A percentile compares a stretch with the other conserved stretches of the same genome.
These are phyloP conservation scores for Epichloe amarillans DNA, from an alignment of 2,329 filamentous ascomycete genomes.

Conservation along the genomic window DNA sequence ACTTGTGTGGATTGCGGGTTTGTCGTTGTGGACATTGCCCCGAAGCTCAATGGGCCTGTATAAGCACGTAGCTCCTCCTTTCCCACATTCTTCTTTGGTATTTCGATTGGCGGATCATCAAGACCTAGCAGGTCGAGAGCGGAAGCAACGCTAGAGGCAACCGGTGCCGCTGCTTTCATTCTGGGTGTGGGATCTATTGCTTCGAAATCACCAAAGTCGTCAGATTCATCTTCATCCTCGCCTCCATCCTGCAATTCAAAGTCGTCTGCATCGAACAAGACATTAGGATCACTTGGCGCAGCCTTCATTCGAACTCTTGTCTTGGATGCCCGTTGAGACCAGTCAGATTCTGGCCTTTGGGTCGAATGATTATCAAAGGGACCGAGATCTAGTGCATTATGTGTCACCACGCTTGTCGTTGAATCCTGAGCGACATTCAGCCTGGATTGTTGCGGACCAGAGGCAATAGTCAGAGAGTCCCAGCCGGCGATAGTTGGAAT, in stretches of 20 bases:
- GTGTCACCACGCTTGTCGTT: not conserved
- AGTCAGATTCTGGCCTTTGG: slow-evolving; percentile 8
- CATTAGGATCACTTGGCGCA: slow-evolving; percentile 29
- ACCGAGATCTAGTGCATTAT: not conserved
- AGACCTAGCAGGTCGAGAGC: slow-evolving; percentile 28
- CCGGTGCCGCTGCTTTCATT: not conserved
- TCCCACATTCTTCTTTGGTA: not conserved
- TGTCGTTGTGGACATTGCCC: slow-evolving; percentile 15
- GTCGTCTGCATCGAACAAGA: slow-evolving; percentile 54
- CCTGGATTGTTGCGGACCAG: not conserved
- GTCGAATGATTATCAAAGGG: not conserved
- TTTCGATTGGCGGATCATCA: slow-evolving; percentile 16
- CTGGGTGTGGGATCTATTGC: slow-evolving; percentile 19
- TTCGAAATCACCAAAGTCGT: slow-evolving; percentile 48
- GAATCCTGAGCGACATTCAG: not conserved
- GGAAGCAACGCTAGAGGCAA: not conserved
- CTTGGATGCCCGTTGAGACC: slow-evolving; percentile 5
- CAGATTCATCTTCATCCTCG: slow-evolving; percentile 34
- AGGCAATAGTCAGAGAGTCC: not conserved
- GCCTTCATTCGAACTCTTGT: slow-evolving; percentile 14
- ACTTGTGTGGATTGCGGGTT: slow-evolving; percentile 37
- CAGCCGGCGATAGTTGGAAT: not conserved
- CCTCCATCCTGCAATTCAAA: slow-evolving; percentile 29
- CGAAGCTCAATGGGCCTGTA: slow-evolving; percentile 15
- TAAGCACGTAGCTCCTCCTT: not conserved